phyloP scores from a whole-genome alignment of 2,329 filamentous ascomycete species.

The Coleophoma eucalyptorum region DNA sequence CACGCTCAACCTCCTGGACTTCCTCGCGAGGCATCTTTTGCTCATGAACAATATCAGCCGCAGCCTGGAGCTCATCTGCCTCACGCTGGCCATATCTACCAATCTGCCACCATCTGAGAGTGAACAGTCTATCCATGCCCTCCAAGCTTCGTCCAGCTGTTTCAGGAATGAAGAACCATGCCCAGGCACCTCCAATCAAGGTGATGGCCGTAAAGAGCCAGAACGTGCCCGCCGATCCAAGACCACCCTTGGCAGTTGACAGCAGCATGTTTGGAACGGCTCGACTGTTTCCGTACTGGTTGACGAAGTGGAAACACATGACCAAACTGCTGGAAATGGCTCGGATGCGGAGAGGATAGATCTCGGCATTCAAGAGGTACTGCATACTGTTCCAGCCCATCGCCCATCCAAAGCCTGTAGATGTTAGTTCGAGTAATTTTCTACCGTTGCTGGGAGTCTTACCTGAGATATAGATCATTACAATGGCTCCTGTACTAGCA shows the following conservation, averaged over 20 bases:
- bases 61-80: conserved; percentile 42
- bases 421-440: too few relatives aligned
- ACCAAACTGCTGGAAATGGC: conserved; percentile 67
- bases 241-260: conserved; percentile 36
- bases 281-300: conserved; percentile 74
- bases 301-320: conserved; percentile 77
- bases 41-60: conserved; percentile 31
- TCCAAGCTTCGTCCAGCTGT: conserved; percentile 63
- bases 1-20: conserved; percentile 10
- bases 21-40: conserved; percentile 36
- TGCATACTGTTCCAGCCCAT: conserved; percentile 74
- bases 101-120: conserved; percentile 71
- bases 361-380: conserved; percentile 73
- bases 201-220: conserved; percentile 72
- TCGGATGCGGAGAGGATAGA: conserved; percentile 72
- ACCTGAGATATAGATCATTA: conserved; percentile 67
- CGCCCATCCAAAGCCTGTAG: conserved; percentile 57
- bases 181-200: conserved; percentile 63
- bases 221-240: conserved; percentile 62
- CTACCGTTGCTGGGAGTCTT: too few relatives aligned
- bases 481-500: conserved; percentile 64
- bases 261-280: conserved; percentile 75
- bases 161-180: conserved; percentile 70
- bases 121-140: conserved; percentile 69
- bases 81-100: conserved; percentile 52